Evolutionary conservation across 2,329 filamentous ascomycete species (phyloP).

Genomic region (Coniochaeta sp.): DNA sequence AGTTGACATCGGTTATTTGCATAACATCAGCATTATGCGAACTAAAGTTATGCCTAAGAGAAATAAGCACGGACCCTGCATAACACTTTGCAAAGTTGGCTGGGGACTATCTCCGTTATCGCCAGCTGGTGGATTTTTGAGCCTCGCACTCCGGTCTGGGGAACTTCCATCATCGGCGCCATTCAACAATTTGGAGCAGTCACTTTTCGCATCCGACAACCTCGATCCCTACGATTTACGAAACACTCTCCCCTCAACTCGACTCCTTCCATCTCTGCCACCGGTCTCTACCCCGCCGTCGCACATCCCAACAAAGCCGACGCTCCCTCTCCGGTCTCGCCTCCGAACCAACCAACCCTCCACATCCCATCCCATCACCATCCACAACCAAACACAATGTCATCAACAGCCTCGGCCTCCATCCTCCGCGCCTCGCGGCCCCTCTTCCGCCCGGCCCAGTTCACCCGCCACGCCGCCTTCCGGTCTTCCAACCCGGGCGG

Average conservation of each 20-base stretch:
- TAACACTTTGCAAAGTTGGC: neutral
- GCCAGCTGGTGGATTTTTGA: neutral
- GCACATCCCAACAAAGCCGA: too few relatives aligned
- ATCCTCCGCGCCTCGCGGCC: constrained; percentile 45
- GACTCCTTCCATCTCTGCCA: too few relatives aligned
- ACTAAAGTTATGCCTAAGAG: neutral
- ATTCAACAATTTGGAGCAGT: neutral
- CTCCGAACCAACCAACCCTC: neutral
- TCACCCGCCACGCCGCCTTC: constrained; percentile 27
- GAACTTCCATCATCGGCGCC: constrained; percentile 1
- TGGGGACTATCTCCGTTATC: constrained; percentile 1
- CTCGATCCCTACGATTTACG: neutral
- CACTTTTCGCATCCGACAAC: too few relatives aligned
- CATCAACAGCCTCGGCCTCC: constrained; percentile 18
- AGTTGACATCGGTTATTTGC: neutral
- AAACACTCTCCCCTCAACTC: neutral
- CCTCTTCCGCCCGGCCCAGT: constrained; percentile 33
- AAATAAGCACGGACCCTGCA: neutral
- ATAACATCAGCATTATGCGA: too few relatives aligned
- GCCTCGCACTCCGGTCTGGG: neutral
- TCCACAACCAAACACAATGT: too few relatives aligned
- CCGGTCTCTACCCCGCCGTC: too few relatives aligned
- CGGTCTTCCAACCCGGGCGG: constrained; percentile 46
- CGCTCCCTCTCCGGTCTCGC: neutral
- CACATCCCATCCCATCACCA: constrained; percentile 17